These are phyloP conservation scores for Mimosa pudica DNA, from an alignment of 306 rosid species.

Conservation along the genomic window DNA sequence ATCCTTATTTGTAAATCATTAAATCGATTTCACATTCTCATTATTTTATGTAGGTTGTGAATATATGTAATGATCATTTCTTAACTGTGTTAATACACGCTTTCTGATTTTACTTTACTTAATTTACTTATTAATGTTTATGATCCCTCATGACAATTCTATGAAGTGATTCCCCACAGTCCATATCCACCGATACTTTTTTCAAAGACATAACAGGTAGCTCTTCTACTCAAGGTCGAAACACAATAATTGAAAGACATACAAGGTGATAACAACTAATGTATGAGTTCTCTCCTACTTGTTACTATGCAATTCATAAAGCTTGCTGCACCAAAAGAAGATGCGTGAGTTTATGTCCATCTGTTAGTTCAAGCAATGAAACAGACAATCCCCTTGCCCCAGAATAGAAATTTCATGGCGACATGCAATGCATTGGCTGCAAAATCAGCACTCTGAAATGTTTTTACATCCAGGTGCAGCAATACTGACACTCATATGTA, in stretches of 20 bases:
- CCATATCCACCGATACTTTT: neutral
- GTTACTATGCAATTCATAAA: neutral
- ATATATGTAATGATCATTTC: constrained; percentile 43
- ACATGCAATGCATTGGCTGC: neutral
- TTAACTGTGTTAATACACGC: constrained; percentile 28
- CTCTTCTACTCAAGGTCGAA: neutral
- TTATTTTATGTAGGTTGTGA: constrained; percentile 14
- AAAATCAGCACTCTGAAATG: neutral
- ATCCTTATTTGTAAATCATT: constrained; percentile 13
- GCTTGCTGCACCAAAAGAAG: neutral
- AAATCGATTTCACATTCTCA: constrained; percentile 41
- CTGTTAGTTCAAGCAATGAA: neutral
- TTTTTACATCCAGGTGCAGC: constrained; percentile 8
- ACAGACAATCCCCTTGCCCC: neutral
- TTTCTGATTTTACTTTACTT: constrained; percentile 16
- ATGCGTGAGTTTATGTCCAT: neutral
- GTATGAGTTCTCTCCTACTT: neutral
- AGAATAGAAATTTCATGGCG: neutral
- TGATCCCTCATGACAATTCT: constrained; percentile 32
- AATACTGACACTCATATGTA: neutral
- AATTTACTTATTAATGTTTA: constrained; percentile 7
- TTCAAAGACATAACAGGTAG: neutral
- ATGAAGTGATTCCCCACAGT: constrained; percentile 30
- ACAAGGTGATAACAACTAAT: neutral
- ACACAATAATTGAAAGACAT: constrained; percentile 2